These are phyloP conservation scores for Paecilomyces niveus DNA, from an alignment of 2,329 filamentous ascomycete genomes.

Conservation along the genomic window DNA sequence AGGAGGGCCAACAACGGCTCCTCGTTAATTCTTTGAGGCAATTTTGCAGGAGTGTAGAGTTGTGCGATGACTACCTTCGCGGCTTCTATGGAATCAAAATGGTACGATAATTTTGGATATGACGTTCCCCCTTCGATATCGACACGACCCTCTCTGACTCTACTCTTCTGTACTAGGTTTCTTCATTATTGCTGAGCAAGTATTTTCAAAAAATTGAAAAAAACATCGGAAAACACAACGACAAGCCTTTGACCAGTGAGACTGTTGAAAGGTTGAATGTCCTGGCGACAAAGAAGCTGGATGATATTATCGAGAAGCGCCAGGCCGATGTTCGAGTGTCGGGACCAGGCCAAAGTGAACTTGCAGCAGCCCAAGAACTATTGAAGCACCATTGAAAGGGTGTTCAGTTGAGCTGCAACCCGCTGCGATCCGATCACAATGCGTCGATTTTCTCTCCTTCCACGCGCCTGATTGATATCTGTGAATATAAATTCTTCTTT, in stretches of 20 bases:
- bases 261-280: conserved; percentile 25
- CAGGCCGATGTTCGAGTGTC: conserved; percentile 20
- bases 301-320: conserved; percentile 28
- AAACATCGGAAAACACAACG: conserved; percentile 3
- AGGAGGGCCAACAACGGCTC: conserved; percentile 38
- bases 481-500: not conserved
- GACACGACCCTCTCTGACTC: not conserved
- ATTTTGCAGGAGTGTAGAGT: conserved; percentile 84
- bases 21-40: conserved; percentile 70
- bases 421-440: not conserved
- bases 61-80: conserved; percentile 86
- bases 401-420: not conserved
- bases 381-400: conserved; percentile 19
- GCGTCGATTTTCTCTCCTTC: not conserved
- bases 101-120: conserved; percentile 42
- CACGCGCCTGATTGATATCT: not conserved
- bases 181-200: conserved; percentile 18
- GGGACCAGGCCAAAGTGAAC: conserved; percentile 29
- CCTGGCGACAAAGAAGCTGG: conserved; percentile 30
- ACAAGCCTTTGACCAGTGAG: conserved; percentile 13
- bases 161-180: conserved; percentile 14
- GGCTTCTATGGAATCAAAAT: conserved; percentile 88
- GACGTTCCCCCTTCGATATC: not conserved
- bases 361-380: conserved; percentile 36
- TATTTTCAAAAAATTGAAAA: conserved; percentile 8